Evolutionary conservation across 306 rosid genomes (phyloP).

Genomic region (Sechiopsis laciniata): DNA sequence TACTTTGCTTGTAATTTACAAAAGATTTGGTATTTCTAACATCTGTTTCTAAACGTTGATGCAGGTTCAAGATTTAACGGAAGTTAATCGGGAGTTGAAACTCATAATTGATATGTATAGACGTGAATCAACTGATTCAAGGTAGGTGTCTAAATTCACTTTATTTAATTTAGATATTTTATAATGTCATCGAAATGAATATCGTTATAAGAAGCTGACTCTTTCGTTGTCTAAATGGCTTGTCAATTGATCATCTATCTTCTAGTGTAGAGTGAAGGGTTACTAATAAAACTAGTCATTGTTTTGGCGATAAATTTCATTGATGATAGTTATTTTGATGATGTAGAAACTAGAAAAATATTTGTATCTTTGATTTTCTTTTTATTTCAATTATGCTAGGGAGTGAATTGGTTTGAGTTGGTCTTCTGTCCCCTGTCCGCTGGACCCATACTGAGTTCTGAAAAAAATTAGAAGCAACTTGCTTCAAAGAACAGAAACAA

Average conservation of each 20-base stretch:
- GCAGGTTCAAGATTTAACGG: constrained; percentile 66
- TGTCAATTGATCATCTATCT: neutral
- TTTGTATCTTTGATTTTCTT: neutral
- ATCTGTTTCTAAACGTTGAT: constrained; percentile 15
- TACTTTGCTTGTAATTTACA: neutral
- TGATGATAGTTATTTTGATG: neutral
- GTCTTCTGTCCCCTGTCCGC: too few relatives aligned
- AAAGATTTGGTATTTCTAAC: neutral
- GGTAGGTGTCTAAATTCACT: constrained; percentile 40
- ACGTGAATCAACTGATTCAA: constrained; percentile 68
- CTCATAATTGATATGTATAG: constrained; percentile 78
- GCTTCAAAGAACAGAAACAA: constrained; percentile 3
- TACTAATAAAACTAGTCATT: constrained; percentile 10
- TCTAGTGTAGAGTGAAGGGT: neutral
- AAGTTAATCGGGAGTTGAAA: constrained; percentile 48
- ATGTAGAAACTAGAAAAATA: neutral
- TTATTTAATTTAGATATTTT: constrained; percentile 17
- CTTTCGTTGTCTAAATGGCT: neutral
- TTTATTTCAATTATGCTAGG: neutral
- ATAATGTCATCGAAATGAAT: neutral
- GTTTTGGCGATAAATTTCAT: neutral
- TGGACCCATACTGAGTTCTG: too few relatives aligned
- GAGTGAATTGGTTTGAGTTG: too few relatives aligned
- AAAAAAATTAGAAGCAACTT: neutral
- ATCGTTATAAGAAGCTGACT: neutral